Evolutionary conservation across 2,329 filamentous ascomycete species (phyloP).

Genomic region (Colletotrichum coccodes): DNA sequence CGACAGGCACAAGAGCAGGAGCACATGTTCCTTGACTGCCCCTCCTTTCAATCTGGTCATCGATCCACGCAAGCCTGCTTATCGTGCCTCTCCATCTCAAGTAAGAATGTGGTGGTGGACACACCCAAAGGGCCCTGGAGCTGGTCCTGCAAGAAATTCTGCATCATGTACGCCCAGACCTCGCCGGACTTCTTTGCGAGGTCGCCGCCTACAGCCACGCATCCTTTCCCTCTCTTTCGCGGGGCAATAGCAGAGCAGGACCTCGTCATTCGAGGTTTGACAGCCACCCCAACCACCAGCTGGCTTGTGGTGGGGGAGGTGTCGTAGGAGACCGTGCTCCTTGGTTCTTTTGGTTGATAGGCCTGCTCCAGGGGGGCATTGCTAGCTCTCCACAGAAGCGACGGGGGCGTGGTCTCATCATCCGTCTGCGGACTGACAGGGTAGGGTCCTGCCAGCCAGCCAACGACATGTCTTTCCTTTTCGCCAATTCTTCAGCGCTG

Average conservation of each 20-base stretch:
- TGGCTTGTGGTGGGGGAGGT: slow-evolving; percentile 12
- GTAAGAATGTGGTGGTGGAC: neutral
- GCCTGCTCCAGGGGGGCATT: neutral
- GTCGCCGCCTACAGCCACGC: slow-evolving; percentile 16
- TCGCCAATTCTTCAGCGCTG: slow-evolving; percentile 27
- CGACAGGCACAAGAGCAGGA: neutral
- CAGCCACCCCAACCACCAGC: slow-evolving; percentile 5
- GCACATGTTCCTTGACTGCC: neutral
- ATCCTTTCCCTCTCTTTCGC: neutral
- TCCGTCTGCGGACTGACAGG: slow-evolving; percentile 20
- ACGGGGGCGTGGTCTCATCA: slow-evolving; percentile 25
- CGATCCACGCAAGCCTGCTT: neutral
- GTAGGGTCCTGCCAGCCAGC: slow-evolving; percentile 20
- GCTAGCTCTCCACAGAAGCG: neutral
- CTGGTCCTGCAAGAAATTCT: slow-evolving; percentile 31
- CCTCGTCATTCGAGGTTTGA: slow-evolving; percentile 19
- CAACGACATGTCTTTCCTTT: neutral
- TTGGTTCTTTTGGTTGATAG: slow-evolving; percentile 14
- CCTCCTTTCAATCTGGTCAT: slow-evolving; percentile 1
- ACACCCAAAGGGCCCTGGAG: neutral
- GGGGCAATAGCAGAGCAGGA: neutral
- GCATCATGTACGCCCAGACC: slow-evolving; percentile 34
- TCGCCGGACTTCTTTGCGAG: slow-evolving; percentile 24
- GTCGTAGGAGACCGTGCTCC: neutral
- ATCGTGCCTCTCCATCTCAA: neutral